Evolutionary conservation across 192 early-diverging fungal genomes (phyloP).

Genomic region (Umbelopsis sp.): DNA sequence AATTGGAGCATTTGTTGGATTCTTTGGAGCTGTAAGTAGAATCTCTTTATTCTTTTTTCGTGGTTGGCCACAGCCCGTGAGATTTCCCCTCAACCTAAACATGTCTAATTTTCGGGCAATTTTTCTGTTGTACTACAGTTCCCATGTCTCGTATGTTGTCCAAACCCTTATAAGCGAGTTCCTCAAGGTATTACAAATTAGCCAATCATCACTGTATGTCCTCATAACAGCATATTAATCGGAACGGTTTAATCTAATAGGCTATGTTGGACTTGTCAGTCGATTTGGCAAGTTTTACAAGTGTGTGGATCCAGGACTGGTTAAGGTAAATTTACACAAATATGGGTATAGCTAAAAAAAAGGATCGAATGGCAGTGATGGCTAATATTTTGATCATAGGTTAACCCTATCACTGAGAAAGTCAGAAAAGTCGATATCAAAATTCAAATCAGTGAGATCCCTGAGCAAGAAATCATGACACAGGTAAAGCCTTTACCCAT

Average conservation of each 20-base stretch:
- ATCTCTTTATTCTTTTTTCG: background rate
- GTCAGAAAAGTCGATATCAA: conserved; percentile 58
- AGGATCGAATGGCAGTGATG: background rate
- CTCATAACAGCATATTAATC: background rate
- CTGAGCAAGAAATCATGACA: conserved; percentile 77
- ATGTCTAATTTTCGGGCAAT: background rate
- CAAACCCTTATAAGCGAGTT: conserved; percentile 63
- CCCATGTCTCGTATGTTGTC: conserved; percentile 50
- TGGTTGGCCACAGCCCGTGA: background rate
- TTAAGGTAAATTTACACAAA: conserved; percentile 30
- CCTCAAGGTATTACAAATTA: conserved; percentile 23
- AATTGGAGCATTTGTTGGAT: conserved; percentile 44
- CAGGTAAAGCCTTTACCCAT: conserved; percentile 42
- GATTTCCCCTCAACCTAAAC: too few species aligned
- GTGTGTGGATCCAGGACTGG: conserved; percentile 57
- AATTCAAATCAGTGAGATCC: conserved; percentile 66
- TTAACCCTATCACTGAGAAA: conserved; percentile 51
- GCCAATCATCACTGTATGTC: background rate
- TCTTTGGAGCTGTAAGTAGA: conserved; percentile 42
- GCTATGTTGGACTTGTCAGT: conserved; percentile 68
- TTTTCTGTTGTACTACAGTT: conserved; percentile 19
- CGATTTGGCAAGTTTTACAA: conserved; percentile 64
- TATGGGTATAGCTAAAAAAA: background rate
- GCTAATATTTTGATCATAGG: background rate
- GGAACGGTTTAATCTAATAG: conserved; percentile 27